Percentiles rank a stretch among this genome's conserved stretches.
Evolutionary conservation across 176 grass and related monocot genomes (phyloP).

Genomic region (Juncus effusus): DNA sequence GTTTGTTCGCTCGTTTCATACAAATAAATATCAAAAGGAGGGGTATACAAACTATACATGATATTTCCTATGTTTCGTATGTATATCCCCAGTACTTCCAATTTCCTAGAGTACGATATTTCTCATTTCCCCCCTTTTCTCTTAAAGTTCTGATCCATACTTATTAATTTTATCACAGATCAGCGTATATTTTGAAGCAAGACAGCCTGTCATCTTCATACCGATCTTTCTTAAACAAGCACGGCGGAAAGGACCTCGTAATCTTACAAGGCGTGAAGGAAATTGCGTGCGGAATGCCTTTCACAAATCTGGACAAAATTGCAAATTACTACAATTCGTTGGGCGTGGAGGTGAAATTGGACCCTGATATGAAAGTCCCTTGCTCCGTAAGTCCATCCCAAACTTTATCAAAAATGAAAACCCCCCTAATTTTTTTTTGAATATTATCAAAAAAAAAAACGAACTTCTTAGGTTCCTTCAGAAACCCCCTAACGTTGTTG

Average conservation of each 20-base stretch:
- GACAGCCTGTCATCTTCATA: slow-evolving; percentile 91
- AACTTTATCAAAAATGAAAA: slow-evolving; percentile 5
- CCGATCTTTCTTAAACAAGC: slow-evolving; percentile 84
- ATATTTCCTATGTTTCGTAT: too few relatives aligned
- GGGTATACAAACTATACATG: too few relatives aligned
- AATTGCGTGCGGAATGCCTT: slow-evolving; percentile 54
- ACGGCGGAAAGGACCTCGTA: slow-evolving; percentile 74
- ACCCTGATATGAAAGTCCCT: slow-evolving; percentile 86
- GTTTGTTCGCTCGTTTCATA: too few relatives aligned
- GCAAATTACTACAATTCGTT: slow-evolving; percentile 78
- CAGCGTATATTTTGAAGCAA: slow-evolving; percentile 76
- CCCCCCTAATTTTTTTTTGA: neutral
- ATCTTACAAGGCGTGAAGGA: slow-evolving; percentile 86
- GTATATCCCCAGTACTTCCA: too few relatives aligned
- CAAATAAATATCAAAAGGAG: too few relatives aligned
- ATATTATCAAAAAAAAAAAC: neutral
- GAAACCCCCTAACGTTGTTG: neutral
- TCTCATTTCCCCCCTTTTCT: neutral
- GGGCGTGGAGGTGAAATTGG: slow-evolving; percentile 75
- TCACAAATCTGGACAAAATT: slow-evolving; percentile 63
- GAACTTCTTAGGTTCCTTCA: neutral
- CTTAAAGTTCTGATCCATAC: neutral
- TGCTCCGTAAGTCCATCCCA: slow-evolving; percentile 82
- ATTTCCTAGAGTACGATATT: too few relatives aligned
- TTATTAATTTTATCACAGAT: slow-evolving; percentile 45